phyloP scores from a whole-genome alignment of 2,329 filamentous ascomycete genomes.

The Pyricularia sp. region DNA sequence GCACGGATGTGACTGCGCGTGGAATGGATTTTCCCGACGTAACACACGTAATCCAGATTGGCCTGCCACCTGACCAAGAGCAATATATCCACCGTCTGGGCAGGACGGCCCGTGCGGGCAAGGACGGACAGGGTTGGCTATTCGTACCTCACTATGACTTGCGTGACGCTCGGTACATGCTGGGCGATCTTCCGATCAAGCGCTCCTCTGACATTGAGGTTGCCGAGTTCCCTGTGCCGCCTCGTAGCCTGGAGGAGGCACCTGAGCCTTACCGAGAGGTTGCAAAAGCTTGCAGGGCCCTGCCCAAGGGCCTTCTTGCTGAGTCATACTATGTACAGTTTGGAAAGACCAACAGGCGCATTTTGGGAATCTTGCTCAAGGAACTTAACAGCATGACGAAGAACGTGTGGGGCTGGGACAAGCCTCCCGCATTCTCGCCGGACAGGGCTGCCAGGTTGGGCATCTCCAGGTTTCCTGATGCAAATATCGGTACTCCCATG shows the following conservation, averaged over 20 bases:
- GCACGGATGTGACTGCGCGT: slow-evolving; percentile 71
- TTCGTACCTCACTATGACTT: slow-evolving; percentile 49
- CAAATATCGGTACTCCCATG: neutral
- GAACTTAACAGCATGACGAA: slow-evolving; percentile 44
- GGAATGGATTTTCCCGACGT: slow-evolving; percentile 61
- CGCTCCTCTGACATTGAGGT: slow-evolving; percentile 40
- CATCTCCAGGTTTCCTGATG: neutral
- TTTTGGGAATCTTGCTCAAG: slow-evolving; percentile 28
- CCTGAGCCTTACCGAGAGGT: neutral
- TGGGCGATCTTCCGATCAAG: slow-evolving; percentile 52
- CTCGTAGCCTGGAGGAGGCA: slow-evolving; percentile 28
- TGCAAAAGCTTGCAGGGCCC: slow-evolving; percentile 20
- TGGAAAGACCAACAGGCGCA: slow-evolving; percentile 30
- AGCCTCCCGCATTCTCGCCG: slow-evolving; percentile 31
- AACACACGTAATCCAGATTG: slow-evolving; percentile 53
- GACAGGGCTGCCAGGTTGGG: slow-evolving; percentile 1
- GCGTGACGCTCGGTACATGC: slow-evolving; percentile 33
- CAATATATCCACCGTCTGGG: slow-evolving; percentile 55
- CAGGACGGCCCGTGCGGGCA: slow-evolving; percentile 65
- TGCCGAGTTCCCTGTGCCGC: slow-evolving; percentile 31
- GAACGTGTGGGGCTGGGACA: slow-evolving; percentile 40
- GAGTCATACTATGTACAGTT: slow-evolving; percentile 49
- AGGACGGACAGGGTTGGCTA: slow-evolving; percentile 63
- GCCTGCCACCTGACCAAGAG: slow-evolving; percentile 41
- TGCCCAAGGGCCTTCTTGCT: slow-evolving; percentile 31